A percentile compares a stretch with the other conserved stretches of the same genome.
Conservation (phyloP, 768 basidiomycete species). For the Tylopilus balloui region DNA sequence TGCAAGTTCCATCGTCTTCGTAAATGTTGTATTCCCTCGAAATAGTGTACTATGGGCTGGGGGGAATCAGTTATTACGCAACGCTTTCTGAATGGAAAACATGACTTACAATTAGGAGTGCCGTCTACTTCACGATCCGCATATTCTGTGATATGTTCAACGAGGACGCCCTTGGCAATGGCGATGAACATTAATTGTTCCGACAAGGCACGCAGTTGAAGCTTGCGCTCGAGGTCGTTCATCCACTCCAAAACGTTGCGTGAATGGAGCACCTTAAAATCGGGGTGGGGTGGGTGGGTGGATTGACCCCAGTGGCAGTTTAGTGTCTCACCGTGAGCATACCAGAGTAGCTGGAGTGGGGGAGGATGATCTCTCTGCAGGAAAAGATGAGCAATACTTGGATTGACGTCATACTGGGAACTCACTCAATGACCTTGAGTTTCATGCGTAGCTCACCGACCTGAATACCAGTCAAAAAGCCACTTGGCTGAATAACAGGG, state of each 20-base stretch:
- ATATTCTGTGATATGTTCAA: constrained; percentile 66
- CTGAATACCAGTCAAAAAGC: constrained; percentile 49
- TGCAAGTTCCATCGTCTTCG: constrained; percentile 72
- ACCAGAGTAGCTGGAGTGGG: constrained; percentile 55
- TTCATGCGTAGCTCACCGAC: constrained; percentile 75
- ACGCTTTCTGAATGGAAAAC: neutral
- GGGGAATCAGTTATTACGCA: constrained; percentile 1
- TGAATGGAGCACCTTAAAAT: constrained; percentile 37
- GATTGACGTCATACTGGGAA: constrained; percentile 9
- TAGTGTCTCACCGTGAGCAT: constrained; percentile 49
- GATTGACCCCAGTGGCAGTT: neutral
- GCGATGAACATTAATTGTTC: constrained; percentile 64
- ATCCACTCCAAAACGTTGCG: constrained; percentile 76
- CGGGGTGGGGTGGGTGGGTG: neutral
- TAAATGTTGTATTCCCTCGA: constrained; percentile 61
- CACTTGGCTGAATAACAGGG: constrained; percentile 56
- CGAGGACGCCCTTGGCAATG: constrained; percentile 57
- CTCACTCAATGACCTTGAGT: constrained; percentile 71
- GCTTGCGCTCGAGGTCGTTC: constrained; percentile 59
- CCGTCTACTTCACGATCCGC: constrained; percentile 68
- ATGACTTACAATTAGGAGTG: constrained; percentile 55
- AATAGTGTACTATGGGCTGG: constrained; percentile 75
- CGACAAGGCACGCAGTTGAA: constrained; percentile 62
- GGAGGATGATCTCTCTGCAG: constrained; percentile 73
- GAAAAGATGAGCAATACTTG: constrained; percentile 4